Percentiles rank a stretch among this genome's conserved stretches.
Conservation (phyloP, 2,329 filamentous ascomycete species). For the Ceratocystis harringtonii region DNA sequence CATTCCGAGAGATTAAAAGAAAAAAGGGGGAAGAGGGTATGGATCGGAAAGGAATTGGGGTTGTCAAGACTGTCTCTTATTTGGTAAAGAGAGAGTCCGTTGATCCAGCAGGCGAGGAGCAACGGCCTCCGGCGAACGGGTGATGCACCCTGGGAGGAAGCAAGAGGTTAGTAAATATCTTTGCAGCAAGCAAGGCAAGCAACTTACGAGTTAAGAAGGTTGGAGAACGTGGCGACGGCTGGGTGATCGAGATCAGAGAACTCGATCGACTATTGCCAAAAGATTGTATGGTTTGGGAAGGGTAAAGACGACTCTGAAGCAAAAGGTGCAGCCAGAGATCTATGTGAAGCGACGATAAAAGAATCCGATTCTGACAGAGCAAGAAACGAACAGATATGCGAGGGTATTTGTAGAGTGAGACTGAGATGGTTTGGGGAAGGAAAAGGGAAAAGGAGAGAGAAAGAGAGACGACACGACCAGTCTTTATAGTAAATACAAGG, state of each 20-base stretch:
- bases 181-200: not conserved
- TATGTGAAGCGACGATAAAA: not conserved
- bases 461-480: too few relatives aligned
- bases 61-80: slow-evolving; percentile 29
- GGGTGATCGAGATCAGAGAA: slow-evolving; percentile 15
- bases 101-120: slow-evolving; percentile 74
- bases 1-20: slow-evolving; percentile 38
- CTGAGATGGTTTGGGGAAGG: not conserved
- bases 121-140: slow-evolving; percentile 92
- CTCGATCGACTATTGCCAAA: slow-evolving; percentile 14
- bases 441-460: not conserved
- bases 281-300: not conserved
- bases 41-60: slow-evolving; percentile 17
- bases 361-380: not conserved
- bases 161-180: not conserved
- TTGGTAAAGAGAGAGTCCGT: slow-evolving; percentile 48
- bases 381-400: not conserved
- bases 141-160: slow-evolving; percentile 57
- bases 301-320: slow-evolving; percentile 11
- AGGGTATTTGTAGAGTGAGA: not conserved
- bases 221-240: slow-evolving; percentile 68
- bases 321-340: slow-evolving; percentile 5
- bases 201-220: slow-evolving; percentile 86
- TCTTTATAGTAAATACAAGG: too few relatives aligned
- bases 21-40: not conserved